Conservation (phyloP, 768 basidiomycete genomes). For the Boletales sp. region DNA sequence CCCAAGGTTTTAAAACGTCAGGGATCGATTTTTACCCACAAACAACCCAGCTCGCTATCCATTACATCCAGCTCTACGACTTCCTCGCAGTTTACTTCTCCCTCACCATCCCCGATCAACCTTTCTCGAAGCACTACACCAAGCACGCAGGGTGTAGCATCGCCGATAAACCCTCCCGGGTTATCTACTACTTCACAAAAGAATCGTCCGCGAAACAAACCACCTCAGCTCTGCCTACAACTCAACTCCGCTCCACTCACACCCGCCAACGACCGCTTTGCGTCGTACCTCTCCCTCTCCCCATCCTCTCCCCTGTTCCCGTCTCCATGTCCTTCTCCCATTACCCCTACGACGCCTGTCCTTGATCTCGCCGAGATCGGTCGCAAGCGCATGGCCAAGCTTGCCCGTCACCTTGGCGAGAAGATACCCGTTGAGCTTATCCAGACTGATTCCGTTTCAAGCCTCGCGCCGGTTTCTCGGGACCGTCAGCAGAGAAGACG, state of each 20-base stretch:
- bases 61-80: constrained; percentile 17
- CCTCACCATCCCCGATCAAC: constrained; percentile 17
- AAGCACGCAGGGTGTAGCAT: constrained; percentile 9
- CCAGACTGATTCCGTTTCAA: constrained; percentile 19
- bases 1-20: constrained; percentile 27
- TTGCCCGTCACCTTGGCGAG: constrained; percentile 56
- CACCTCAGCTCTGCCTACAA: constrained; percentile 20
- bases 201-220: constrained; percentile 11
- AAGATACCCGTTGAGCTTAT: constrained; percentile 56
- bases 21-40: constrained; percentile 29
- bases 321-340: constrained; percentile 12
- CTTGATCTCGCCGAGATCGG: constrained; percentile 33
- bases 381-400: constrained; percentile 54
- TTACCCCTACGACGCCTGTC: constrained; percentile 19
- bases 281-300: constrained; percentile 5
- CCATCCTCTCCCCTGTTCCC: constrained; percentile 11
- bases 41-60: constrained; percentile 17
- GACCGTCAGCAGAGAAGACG: constrained; percentile 3
- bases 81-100: constrained; percentile 10
- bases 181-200: constrained; percentile 9
- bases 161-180: constrained; percentile 14
- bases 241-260: constrained; percentile 16
- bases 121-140: constrained; percentile 5
- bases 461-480: background rate
- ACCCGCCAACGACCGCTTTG: constrained; percentile 7